A percentile compares a stretch with the other conserved stretches of the same genome.
Conservation (phyloP, 2,329 filamentous ascomycete species). For the Pestalotiopsis sp. region DNA sequence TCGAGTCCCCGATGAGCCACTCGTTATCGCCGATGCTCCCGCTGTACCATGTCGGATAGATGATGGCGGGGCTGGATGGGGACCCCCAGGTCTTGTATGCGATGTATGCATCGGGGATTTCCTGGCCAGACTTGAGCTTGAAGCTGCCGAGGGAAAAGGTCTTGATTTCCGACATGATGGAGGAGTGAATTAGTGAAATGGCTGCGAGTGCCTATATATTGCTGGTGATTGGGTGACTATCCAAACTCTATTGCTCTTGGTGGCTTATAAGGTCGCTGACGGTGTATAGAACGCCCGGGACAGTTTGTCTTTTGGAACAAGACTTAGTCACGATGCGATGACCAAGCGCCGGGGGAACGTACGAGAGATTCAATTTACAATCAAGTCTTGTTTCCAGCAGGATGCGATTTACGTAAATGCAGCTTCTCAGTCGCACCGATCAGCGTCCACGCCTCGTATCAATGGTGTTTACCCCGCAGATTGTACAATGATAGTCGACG, state of each 20-base stretch:
- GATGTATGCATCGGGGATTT: conserved; percentile 65
- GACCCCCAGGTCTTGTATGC: conserved; percentile 78
- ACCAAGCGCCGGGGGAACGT: background rate
- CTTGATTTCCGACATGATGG: conserved; percentile 26
- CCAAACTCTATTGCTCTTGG: background rate
- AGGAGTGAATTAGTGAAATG: background rate
- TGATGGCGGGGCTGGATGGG: conserved; percentile 61
- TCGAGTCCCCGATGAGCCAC: conserved; percentile 71
- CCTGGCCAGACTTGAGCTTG: conserved; percentile 64
- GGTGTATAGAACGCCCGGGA: background rate
- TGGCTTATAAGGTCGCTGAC: background rate
- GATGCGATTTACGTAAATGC: background rate
- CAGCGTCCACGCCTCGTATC: background rate
- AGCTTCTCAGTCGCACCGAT: background rate
- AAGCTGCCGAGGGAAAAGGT: conserved; percentile 66
- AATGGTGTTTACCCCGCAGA: conserved; percentile 3
- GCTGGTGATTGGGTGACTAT: background rate
- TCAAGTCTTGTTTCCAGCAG: background rate
- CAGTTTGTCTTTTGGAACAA: background rate
- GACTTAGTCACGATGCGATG: background rate
- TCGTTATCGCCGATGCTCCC: conserved; percentile 68
- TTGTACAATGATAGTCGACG: background rate
- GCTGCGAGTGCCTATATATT: background rate
- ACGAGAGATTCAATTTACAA: background rate
- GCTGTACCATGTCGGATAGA: conserved; percentile 77